Base-by-base conservation (phyloP, 2,329 filamentous ascomycete genomes). In the Parastagonospora nodorum region DNA sequence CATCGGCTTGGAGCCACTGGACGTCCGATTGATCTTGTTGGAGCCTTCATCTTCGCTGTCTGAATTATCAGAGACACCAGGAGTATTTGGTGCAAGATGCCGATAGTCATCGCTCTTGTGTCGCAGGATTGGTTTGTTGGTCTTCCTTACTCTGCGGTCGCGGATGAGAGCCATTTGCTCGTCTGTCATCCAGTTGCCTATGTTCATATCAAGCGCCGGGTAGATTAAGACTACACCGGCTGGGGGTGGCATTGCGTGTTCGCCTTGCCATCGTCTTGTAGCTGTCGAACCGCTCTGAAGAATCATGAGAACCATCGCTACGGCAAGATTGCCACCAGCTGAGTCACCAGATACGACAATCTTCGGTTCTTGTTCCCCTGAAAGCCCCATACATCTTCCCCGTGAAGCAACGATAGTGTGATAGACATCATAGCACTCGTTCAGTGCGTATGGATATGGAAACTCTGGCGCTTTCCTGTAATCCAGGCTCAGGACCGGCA, bases 171-270 rank as follows among this genome's bases (percentile, higher is more conserved):
- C 86, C 90, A 97, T 96, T 71, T 99, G 92, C 72, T 97, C 93
- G 64, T 97, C 93, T 0, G 90, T 92, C 92, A 99, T 97, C 94
- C 94, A 99, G 73, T 92, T 97, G 32, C 91, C 91, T 59, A 97
- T 97, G 66, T 96, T 97, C 89, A 97, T 92, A 66, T 97, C 94
- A 51, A 99, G 77, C 0, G 88, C 87, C 0, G 94, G 94, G 66
- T 99, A 99, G 51, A 95, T 86, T 42, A 96, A 80, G 0, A 97
- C 81, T 7, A 97, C 75, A 0, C 92, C 93, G 45, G 89, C 88
- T 0, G 94, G 94, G 0, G 92, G 88, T 5, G 96, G 79, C 2
- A 85, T 69, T n/a, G 68, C 78, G 15, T 77, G 76, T 55, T 85
- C 81, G 11, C 80, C 80, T 49, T 80, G 76, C 72, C 81, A 84